A percentile compares a stretch with the other conserved stretches of the same genome.
phyloP scores from a whole-genome alignment of 2,329 filamentous ascomycete species.

The Fusarium floridanum region DNA sequence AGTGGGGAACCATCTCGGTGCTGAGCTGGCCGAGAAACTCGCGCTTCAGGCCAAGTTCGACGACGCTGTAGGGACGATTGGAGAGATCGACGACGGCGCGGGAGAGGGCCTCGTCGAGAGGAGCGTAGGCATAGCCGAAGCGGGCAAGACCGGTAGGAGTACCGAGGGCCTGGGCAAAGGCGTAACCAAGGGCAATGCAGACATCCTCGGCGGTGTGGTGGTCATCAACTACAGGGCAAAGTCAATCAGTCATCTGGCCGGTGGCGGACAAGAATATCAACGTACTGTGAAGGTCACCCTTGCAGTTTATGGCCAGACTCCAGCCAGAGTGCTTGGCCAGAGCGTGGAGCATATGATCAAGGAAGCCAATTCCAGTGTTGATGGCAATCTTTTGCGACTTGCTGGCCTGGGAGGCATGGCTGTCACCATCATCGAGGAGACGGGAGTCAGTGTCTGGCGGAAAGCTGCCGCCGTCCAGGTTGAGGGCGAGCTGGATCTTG shows the following conservation, averaged over 20 bases:
- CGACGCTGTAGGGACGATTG: slow-evolving; percentile 87
- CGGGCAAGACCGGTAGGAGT: slow-evolving; percentile 84
- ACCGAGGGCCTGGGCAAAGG: slow-evolving; percentile 85
- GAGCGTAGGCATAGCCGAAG: slow-evolving; percentile 92
- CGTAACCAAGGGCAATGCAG: slow-evolving; percentile 88
- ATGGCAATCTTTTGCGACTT: slow-evolving; percentile 88
- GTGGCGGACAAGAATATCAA: slow-evolving; percentile 36
- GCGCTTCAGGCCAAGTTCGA: slow-evolving; percentile 85
- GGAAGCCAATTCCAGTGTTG: slow-evolving; percentile 94
- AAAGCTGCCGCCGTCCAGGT: slow-evolving; percentile 89
- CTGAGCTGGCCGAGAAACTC: slow-evolving; percentile 95
- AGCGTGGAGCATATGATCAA: slow-evolving; percentile 99
- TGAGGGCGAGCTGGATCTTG: slow-evolving; percentile 92
- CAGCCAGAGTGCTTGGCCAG: slow-evolving; percentile 96
- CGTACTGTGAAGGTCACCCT: slow-evolving; percentile 91
- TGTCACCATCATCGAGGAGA: slow-evolving; percentile 64
- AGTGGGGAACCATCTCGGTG: slow-evolving; percentile 98
- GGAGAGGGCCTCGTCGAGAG: slow-evolving; percentile 94
- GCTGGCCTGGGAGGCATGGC: slow-evolving; percentile 87
- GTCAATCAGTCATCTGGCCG: slow-evolving; percentile 20
- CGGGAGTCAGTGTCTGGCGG: slow-evolving; percentile 72
- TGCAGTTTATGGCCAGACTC: slow-evolving; percentile 85
- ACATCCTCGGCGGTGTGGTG: slow-evolving; percentile 98
- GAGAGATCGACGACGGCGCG: slow-evolving; percentile 95
- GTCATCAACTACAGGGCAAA: slow-evolving; percentile 80